Percentiles rank a stretch among this genome's conserved stretches.
These are phyloP conservation scores for Heliocybe sulcata DNA, from an alignment of 1,284 basidiomycete genomes.

Conservation along the genomic window DNA sequence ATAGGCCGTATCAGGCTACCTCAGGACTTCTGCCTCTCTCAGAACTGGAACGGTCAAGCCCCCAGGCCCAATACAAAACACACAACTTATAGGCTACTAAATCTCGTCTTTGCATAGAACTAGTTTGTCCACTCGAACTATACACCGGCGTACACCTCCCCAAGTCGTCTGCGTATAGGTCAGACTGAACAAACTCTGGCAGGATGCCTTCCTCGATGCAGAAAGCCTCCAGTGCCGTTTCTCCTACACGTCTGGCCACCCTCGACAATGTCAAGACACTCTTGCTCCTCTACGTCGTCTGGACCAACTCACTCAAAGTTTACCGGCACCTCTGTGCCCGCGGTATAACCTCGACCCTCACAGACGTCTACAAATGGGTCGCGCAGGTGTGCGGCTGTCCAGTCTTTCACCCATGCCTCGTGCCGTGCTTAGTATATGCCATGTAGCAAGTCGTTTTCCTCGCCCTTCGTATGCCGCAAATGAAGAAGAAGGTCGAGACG, in stretches of 20 bases:
- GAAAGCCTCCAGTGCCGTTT: not conserved
- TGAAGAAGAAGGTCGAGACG: constrained; percentile 55
- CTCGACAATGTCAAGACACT: constrained; percentile 50
- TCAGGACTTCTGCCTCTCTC: not conserved
- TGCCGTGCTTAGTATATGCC: constrained; percentile 1
- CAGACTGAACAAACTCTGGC: not conserved
- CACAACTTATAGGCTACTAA: too few relatives aligned
- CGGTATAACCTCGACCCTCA: constrained; percentile 45
- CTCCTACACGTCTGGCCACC: constrained; percentile 9
- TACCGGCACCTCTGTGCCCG: constrained; percentile 73
- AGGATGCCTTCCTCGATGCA: not conserved
- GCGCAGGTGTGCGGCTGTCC: constrained; percentile 38
- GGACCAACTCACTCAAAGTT: constrained; percentile 40
- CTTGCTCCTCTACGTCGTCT: constrained; percentile 57
- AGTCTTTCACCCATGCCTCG: not conserved
- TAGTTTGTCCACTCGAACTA: too few relatives aligned
- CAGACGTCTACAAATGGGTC: constrained; percentile 51
- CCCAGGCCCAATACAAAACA: too few relatives aligned
- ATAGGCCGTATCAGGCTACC: not conserved
- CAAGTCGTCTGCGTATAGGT: too few relatives aligned
- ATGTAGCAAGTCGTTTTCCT: constrained; percentile 55
- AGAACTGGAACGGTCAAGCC: too few relatives aligned
- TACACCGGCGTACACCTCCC: too few relatives aligned
- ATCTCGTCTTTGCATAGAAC: too few relatives aligned
- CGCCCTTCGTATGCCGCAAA: constrained; percentile 61